Evolutionary conservation across 352 stramenopile genomes (phyloP), one percentile per base, ranked within the genome.

Genomic region (Phytophthora tubulina): DNA sequence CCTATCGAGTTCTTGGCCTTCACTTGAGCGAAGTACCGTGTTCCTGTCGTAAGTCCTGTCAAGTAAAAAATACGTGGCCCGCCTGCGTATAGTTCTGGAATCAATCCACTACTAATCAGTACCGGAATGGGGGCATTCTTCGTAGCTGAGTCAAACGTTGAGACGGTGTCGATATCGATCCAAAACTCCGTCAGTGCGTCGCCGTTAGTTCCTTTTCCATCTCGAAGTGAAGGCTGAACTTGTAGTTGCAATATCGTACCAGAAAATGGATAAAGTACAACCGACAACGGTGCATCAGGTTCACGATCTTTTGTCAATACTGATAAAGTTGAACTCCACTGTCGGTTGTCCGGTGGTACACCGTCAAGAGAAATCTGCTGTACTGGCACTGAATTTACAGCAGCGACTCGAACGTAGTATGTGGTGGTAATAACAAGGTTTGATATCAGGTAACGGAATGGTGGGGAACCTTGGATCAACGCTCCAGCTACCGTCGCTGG

Each of bases 381-480:
- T 10, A 91, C 75, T 1, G 82, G 84, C 35, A 99, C 91, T 3
- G 85, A 92, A 75, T 99, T 99, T 9, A 89, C 72, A 9, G 95
- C 96, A 2, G 94, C 89, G 33, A 99, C 89, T 4, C 96, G 90
- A 2, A 98, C 88, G 75, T 92, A 98, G 73, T 99, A 99, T 30
- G 78, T 86, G 44, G 82, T 92, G 15, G 63, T 70, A 3, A 83
- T 72, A 10, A 73, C 65, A 53, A 99, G 85, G 11, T 73, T 75
- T 4, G 85, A 74, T 63, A 98, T 93, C 15, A 95, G 61, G 41
- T 92, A 91, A 11, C 78, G 80, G 67, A 90, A 98, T 10, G 94
- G 94, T 30, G 91, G 91, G 0, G 91, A 88, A 14, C 89, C 94
- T 15, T 87, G 77, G 35, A 97, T 88, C 15, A 81, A 56, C 11